These are phyloP conservation scores for Filosporella fistucella DNA, from an alignment of 495 filamentous ascomycete genomes.

Conservation along the genomic window DNA sequence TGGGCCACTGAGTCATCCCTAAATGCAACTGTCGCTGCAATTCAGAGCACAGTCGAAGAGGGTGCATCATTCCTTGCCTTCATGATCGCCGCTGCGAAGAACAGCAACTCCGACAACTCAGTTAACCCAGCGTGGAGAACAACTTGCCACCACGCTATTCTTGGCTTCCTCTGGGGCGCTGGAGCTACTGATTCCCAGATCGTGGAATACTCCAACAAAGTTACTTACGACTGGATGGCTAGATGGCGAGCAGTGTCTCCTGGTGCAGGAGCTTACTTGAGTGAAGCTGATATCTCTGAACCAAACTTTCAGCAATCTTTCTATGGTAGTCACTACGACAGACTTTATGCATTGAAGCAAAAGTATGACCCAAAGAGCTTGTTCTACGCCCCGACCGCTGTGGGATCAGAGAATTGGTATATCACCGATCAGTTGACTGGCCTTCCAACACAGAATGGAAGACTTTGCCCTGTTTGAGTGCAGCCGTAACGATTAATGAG, in stretches of 20 bases:
- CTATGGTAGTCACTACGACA: conserved; percentile 2
- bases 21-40: conserved; percentile 3
- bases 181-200: conserved; percentile 33
- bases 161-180: conserved; percentile 6
- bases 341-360: not conserved
- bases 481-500: no score
- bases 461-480: not conserved
- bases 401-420: conserved; percentile 57
- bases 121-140: conserved; percentile 55
- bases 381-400: conserved; percentile 42
- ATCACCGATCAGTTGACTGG: not conserved
- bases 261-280: conserved; percentile 33
- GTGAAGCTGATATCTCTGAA: conserved; percentile 43
- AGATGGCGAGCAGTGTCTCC: conserved; percentile 30
- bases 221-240: conserved; percentile 32
- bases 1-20: conserved; percentile 24
- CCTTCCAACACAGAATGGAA: conserved; percentile 1
- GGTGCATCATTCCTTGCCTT: not conserved
- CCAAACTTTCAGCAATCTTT: conserved; percentile 38
- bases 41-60: not conserved
- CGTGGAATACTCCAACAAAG: conserved; percentile 21
- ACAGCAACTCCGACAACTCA: conserved; percentile 33
- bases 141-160: conserved; percentile 14
- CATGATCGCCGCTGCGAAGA: not conserved
- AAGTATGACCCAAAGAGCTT: conserved; percentile 4